phyloP scores from a whole-genome alignment of 768 basidiomycete species.

The Naganishia antarctica region DNA sequence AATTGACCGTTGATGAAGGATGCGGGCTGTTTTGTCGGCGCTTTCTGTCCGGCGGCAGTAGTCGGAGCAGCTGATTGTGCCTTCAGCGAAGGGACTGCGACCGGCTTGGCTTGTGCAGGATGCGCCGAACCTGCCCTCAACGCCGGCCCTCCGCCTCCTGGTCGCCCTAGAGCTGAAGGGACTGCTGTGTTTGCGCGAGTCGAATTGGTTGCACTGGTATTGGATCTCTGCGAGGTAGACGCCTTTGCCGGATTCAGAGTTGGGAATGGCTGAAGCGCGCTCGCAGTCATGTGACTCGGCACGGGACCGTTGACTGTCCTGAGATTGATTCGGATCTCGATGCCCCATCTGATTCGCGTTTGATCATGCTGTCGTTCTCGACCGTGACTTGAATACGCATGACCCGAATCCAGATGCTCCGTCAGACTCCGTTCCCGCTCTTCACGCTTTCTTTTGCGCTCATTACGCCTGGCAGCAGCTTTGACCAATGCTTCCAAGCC shows the following conservation, averaged over 20 bases:
- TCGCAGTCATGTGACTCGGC: neutral
- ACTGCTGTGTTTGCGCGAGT: neutral
- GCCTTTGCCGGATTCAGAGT: neutral
- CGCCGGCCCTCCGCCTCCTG: neutral
- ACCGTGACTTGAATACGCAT: neutral
- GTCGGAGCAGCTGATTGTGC: neutral
- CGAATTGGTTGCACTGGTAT: neutral
- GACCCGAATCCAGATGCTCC: neutral
- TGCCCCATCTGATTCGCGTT: neutral
- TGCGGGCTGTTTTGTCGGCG: conserved; percentile 7
- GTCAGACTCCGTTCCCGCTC: neutral
- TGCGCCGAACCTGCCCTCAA: neutral
- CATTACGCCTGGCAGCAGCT: conserved; percentile 5
- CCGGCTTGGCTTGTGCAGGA: neutral
- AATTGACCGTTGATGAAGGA: neutral
- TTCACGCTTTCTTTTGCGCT: conserved; percentile 9
- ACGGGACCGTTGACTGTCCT: conserved; percentile 7
- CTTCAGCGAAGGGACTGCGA: neutral
- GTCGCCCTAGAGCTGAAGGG: neutral
- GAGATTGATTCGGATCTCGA: conserved; percentile 17
- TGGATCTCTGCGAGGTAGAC: neutral
- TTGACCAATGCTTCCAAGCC: conserved; percentile 27
- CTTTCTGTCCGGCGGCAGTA: neutral
- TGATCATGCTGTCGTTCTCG: neutral
- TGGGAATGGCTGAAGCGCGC: neutral